Evolutionary conservation across 2,329 filamentous ascomycete genomes (phyloP).

Genomic region (Monilinia fructicola): DNA sequence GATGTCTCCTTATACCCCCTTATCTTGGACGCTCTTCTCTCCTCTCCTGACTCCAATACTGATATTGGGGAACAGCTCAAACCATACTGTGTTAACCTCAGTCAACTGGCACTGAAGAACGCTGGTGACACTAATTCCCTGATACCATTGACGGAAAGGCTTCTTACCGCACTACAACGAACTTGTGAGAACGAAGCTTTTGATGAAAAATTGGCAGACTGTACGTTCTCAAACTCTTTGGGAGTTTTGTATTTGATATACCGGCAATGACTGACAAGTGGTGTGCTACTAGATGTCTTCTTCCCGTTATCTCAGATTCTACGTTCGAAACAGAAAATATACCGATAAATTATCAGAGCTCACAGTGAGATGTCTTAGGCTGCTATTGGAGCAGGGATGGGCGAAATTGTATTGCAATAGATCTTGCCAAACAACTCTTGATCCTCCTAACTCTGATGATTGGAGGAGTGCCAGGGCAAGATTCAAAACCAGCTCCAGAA

Average conservation of each 20-base stretch:
- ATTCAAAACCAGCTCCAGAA: conserved; percentile 56
- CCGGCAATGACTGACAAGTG: not conserved
- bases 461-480: conserved; percentile 65
- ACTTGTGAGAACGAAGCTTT: conserved; percentile 51
- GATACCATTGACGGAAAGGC: conserved; percentile 46
- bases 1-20: not conserved
- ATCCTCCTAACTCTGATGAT: conserved; percentile 81
- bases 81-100: conserved; percentile 60
- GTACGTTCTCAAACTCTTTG: conserved; percentile 66
- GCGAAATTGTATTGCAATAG: conserved; percentile 66
- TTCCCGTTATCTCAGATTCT: conserved; percentile 89
- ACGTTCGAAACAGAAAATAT: conserved; percentile 68
- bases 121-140: conserved; percentile 47
- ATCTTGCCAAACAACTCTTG: conserved; percentile 79
- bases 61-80: conserved; percentile 51
- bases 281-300: conserved; percentile 62
- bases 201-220: conserved; percentile 85
- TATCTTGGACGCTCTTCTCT: not conserved
- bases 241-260: not conserved
- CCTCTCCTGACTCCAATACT: not conserved
- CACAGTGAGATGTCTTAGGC: conserved; percentile 69
- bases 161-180: conserved; percentile 48
- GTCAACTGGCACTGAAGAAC: conserved; percentile 54
- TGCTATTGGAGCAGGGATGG: conserved; percentile 80
- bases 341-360: conserved; percentile 73